Conservation (phyloP, 1,284 basidiomycete species). For the Meira miltonrushii region DNA sequence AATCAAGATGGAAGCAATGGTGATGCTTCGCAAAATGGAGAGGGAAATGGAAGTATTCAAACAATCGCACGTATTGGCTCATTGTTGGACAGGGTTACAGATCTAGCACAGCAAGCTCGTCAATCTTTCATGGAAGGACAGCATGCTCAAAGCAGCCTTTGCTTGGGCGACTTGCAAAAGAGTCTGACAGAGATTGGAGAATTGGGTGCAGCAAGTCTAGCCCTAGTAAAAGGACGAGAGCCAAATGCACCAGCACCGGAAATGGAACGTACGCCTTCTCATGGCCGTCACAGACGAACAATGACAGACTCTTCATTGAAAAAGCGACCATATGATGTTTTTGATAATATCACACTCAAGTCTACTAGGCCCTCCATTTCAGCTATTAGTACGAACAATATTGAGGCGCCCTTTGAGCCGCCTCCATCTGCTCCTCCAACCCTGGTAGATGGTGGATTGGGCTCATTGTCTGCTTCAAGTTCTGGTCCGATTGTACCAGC, state of each 20-base stretch:
- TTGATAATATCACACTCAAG: neutral
- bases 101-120: slow-evolving; percentile 35
- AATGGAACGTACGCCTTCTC: slow-evolving; percentile 1
- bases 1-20: neutral
- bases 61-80: slow-evolving; percentile 26
- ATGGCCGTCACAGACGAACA: neutral
- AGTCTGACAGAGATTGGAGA: slow-evolving; percentile 34
- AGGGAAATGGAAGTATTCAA: slow-evolving; percentile 11
- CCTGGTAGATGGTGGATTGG: slow-evolving; percentile 3
- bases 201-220: slow-evolving; percentile 31
- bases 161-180: slow-evolving; percentile 35
- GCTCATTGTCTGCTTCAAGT: neutral
- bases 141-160: slow-evolving; percentile 31
- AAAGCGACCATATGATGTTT: slow-evolving; percentile 7
- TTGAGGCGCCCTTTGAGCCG: slow-evolving; percentile 3
- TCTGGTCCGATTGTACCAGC: neutral
- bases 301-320: slow-evolving; percentile 4
- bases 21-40: neutral
- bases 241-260: neutral
- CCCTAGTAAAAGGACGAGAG: slow-evolving; percentile 7
- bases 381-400: too few relatives aligned
- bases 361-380: too few relatives aligned
- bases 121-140: slow-evolving; percentile 37
- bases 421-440: slow-evolving; percentile 20
- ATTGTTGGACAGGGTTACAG: slow-evolving; percentile 31